Conservation (phyloP, 768 basidiomycete genomes). For the Ramaria rubella region DNA sequence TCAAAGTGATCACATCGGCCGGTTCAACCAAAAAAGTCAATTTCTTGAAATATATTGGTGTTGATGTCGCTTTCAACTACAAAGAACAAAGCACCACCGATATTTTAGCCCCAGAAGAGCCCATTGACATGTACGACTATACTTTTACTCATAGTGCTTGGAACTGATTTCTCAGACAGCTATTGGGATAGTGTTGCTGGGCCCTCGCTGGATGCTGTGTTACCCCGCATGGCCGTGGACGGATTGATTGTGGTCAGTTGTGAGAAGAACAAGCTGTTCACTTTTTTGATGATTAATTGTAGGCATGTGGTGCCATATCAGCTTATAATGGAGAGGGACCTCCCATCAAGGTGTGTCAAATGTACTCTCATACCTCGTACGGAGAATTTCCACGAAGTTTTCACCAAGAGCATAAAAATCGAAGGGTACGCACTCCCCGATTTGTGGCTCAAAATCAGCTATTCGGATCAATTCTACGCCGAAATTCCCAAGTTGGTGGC, state of each 20-base stretch:
- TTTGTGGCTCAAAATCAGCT: conserved; percentile 16
- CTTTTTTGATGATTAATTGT: conserved; percentile 6
- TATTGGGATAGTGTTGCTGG: not conserved
- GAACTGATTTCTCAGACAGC: conserved; percentile 16
- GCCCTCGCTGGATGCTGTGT: not conserved
- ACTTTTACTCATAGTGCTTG: not conserved
- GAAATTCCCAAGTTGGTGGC: conserved; percentile 36
- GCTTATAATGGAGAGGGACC: conserved; percentile 24
- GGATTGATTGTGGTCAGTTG: not conserved
- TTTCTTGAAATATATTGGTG: conserved; percentile 28
- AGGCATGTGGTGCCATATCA: conserved; percentile 25
- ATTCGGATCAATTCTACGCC: conserved; percentile 29
- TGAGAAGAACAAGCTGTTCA: not conserved
- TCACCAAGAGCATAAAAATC: conserved; percentile 38
- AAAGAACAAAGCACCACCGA: conserved; percentile 25
- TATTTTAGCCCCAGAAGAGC: not conserved
- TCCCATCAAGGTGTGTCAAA: conserved; percentile 14
- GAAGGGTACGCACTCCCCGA: conserved; percentile 39
- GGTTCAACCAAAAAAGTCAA: conserved; percentile 37
- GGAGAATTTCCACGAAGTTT: conserved; percentile 35
- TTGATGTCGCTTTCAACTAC: conserved; percentile 33
- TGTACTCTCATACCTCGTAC: not conserved
- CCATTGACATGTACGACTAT: not conserved
- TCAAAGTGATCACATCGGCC: conserved; percentile 37
- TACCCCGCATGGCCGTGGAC: not conserved